These are phyloP conservation scores for Smallanthus sonchifolius DNA, from an alignment of 129 eudicot species.

Conservation along the genomic window DNA sequence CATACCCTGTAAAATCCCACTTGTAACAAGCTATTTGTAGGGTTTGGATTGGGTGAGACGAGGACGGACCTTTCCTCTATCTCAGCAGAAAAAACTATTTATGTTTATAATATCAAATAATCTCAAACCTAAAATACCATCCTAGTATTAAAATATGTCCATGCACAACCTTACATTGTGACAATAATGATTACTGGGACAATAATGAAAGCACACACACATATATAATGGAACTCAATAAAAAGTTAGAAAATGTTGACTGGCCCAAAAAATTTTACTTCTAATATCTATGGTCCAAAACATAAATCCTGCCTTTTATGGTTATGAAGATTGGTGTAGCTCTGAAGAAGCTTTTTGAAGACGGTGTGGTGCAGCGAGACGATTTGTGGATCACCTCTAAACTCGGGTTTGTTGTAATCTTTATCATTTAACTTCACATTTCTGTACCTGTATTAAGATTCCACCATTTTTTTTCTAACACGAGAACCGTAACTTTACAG, in stretches of 20 bases:
- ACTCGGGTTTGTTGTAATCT: conserved; percentile 47
- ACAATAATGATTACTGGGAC: neutral
- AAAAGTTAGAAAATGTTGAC: neutral
- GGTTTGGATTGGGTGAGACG: no score
- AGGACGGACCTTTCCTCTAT: no score
- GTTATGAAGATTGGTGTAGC: conserved; percentile 59
- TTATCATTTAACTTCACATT: neutral
- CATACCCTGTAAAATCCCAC: no score
- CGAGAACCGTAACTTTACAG: conserved; percentile 33
- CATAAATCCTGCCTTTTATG: conserved; percentile 5
- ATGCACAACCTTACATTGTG: no score
- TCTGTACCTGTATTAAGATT: neutral
- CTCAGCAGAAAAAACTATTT: no score
- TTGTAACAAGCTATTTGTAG: no score
- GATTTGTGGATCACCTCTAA: conserved; percentile 77
- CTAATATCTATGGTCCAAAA: neutral
- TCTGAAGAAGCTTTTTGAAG: conserved; percentile 56
- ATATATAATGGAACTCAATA: neutral
- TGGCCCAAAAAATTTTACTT: neutral
- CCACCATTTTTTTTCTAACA: neutral
- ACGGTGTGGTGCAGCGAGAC: conserved; percentile 61
- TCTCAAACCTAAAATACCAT: no score
- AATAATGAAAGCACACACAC: neutral
- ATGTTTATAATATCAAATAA: no score
- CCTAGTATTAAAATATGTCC: no score